Base-by-base conservation (phyloP, 2,329 filamentous ascomycete species). In the Calonectria crousiana region DNA sequence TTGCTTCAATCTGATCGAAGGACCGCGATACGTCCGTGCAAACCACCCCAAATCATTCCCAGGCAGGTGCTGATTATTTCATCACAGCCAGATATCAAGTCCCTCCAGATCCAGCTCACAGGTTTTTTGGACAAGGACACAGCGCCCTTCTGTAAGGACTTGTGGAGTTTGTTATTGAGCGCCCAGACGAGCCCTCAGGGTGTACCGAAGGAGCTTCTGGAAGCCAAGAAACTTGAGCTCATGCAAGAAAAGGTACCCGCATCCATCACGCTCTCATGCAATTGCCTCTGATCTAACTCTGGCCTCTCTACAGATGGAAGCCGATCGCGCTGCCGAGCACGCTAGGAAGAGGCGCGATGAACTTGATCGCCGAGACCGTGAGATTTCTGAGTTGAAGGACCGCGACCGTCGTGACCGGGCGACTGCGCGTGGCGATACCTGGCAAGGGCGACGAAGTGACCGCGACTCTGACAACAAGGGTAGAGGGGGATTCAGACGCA, bases 111-210 rank as follows among this genome's bases (percentile, higher is more conserved):
- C 79, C 94, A 97, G 81, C 92, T 99, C 76, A 97, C 95, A 1
- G 97, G 96, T 2, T 99, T 99, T 81, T 91, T 99, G 78, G 96
- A 98, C 81, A 96, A 97, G 84, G 95, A 98, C 78, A 97, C 95
- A 0, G 89, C 95, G 1, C 86, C 89, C 0, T 99, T 99, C 82
- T 98, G 96, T 85, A 96, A 98, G 83, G 95, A 98, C 76, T 86
- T 99, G 16, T 99, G 97, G 97, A 95, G 93, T 73, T 88, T 99
- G 23, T 94, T 96, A 80, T 87, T 99, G 58, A 98, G 96, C 84
- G 97, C 95, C 13, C 97, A 99, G 84, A 88, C 90, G 51, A 98
- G 93, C 83, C 92, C 95, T 0, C 94, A 97, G 83, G 97, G 97
- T 69, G 95, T 99, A 16, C 96, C 97, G 0, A 96, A 98, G 84